These are phyloP conservation scores for Gynochthodes officinalis DNA, from an alignment of 257 asterid genomes.

Conservation along the genomic window DNA sequence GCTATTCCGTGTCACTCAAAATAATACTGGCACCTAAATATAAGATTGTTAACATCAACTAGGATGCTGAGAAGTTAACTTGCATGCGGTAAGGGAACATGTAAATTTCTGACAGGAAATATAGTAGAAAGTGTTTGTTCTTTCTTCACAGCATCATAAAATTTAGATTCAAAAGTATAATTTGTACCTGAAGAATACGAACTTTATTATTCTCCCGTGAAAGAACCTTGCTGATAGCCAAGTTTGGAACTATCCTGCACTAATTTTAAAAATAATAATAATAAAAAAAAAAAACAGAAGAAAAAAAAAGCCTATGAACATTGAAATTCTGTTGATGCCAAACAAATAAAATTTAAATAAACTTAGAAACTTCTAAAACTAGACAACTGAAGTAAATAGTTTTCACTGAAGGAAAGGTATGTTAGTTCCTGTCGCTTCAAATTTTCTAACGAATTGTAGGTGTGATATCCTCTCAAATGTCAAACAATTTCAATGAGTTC, in stretches of 20 bases:
- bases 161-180: neutral
- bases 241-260: conserved; percentile 94
- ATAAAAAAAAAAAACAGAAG: too few species aligned
- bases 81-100: neutral
- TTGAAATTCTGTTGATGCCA: neutral
- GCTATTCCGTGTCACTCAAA: neutral
- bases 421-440: neutral
- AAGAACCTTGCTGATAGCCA: conserved; percentile 91
- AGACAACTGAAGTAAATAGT: neutral
- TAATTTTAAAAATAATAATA: too few species aligned
- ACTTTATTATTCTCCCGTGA: conserved; percentile 88
- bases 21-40: neutral
- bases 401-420: neutral
- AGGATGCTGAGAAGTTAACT: neutral
- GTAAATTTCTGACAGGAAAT: neutral
- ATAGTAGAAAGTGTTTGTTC: neutral
- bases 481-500: neutral
- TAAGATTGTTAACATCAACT: neutral
- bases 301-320: neutral
- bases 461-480: neutral
- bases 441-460: neutral
- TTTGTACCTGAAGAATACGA: conserved; percentile 83
- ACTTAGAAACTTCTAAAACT: neutral
- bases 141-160: neutral
- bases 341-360: neutral